phyloP scores from a whole-genome alignment of 192 early-diverging fungal species.

The Pilobolus umbonatus region DNA sequence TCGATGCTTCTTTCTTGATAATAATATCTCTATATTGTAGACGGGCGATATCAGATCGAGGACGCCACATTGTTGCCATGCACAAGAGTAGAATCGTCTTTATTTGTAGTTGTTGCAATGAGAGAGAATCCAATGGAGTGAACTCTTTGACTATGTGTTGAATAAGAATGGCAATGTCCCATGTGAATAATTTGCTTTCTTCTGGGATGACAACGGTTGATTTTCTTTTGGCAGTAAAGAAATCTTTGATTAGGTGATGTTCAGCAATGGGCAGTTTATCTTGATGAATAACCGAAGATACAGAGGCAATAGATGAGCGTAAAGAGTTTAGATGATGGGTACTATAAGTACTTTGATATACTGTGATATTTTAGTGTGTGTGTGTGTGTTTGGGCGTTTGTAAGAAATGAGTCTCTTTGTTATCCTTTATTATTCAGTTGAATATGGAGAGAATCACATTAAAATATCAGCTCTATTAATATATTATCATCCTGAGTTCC shows the following conservation, averaged over 20 bases:
- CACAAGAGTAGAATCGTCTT: conserved; percentile 2
- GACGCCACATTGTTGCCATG: conserved; percentile 14
- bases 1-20: not conserved
- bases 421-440: no score
- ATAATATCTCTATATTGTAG: conserved; percentile 9
- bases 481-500: no score
- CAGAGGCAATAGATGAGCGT: not conserved
- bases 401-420: no score
- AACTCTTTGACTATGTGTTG: not conserved
- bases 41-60: not conserved
- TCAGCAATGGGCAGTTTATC: not conserved
- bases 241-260: not conserved
- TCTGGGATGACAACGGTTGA: no score
- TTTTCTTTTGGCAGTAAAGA: not conserved
- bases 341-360: no score
- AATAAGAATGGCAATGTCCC: not conserved
- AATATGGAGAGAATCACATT: no score
- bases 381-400: no score
- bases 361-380: no score
- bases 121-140: not conserved
- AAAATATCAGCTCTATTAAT: no score
- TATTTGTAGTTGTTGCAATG: not conserved
- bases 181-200: not conserved
- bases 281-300: not conserved
- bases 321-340: conserved; percentile 1